A percentile compares a stretch with the other conserved stretches of the same genome.
Conservation (phyloP, 1,139 yeast species). For the Dujonia santamariae region DNA sequence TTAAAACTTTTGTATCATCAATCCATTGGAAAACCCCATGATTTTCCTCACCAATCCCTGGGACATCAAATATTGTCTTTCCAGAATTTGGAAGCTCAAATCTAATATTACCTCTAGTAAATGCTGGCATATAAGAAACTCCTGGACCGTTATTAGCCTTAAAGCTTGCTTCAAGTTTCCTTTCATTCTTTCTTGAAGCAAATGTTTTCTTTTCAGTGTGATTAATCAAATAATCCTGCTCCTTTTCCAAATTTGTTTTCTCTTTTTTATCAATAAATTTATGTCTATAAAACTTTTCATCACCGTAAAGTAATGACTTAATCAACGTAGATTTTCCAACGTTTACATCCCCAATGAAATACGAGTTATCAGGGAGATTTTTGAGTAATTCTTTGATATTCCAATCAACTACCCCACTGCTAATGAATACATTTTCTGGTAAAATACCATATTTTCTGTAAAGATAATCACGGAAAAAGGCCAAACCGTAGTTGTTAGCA, state of each 20-base stretch:
- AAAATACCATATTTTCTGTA: slow-evolving; percentile 36
- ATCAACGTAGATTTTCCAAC: slow-evolving; percentile 74
- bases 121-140: slow-evolving; percentile 52
- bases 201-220: slow-evolving; percentile 5
- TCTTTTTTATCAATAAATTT: slow-evolving; percentile 1
- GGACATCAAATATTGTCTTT: slow-evolving; percentile 48
- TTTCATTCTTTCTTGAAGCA: slow-evolving; percentile 6
- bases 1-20: slow-evolving; percentile 25
- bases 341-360: slow-evolving; percentile 70
- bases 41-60: slow-evolving; percentile 43
- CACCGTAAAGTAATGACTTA: slow-evolving; percentile 39
- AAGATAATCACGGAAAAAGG: slow-evolving; percentile 46
- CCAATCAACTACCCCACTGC: slow-evolving; percentile 56
- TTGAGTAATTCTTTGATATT: slow-evolving; percentile 33
- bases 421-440: slow-evolving; percentile 43
- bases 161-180: slow-evolving; percentile 15
- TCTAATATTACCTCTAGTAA: slow-evolving; percentile 47
- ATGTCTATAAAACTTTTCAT: slow-evolving; percentile 11
- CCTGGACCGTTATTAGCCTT: slow-evolving; percentile 39
- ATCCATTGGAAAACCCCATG: slow-evolving; percentile 30
- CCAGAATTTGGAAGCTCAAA: slow-evolving; percentile 23
- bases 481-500: slow-evolving; percentile 34
- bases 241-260: slow-evolving; percentile 11
- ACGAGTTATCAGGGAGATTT: slow-evolving; percentile 38
- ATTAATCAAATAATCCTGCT: slow-evolving; percentile 9